phyloP scores from a whole-genome alignment of 495 filamentous ascomycete genomes.

The Xylona heveae region DNA sequence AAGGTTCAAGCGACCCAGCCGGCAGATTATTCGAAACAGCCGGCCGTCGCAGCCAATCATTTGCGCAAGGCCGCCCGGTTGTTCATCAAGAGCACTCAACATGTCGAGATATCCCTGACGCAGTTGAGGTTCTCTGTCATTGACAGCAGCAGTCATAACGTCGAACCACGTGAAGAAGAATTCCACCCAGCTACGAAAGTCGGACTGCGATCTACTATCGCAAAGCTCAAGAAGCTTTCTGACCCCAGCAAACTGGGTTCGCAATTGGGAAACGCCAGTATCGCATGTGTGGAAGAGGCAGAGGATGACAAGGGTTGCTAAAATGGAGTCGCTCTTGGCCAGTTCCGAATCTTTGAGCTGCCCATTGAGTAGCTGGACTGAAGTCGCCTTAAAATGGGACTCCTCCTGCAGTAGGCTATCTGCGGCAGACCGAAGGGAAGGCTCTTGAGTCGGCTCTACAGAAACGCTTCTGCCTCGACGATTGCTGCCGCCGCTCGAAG shows the following conservation, averaged over 20 bases:
- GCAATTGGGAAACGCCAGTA: slow-evolving; percentile 76
- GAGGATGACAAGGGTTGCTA: slow-evolving; percentile 71
- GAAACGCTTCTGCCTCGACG: not conserved
- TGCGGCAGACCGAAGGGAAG: slow-evolving; percentile 2
- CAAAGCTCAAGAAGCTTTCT: slow-evolving; percentile 75
- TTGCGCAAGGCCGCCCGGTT: slow-evolving; percentile 72
- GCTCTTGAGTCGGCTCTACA: not conserved
- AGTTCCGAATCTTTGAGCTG: slow-evolving; percentile 55
- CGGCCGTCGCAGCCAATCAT: slow-evolving; percentile 69
- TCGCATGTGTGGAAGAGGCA: slow-evolving; percentile 90
- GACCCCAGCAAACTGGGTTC: slow-evolving; percentile 83
- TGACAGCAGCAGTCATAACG: slow-evolving; percentile 80
- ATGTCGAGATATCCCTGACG: slow-evolving; percentile 46
- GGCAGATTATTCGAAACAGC: slow-evolving; percentile 56
- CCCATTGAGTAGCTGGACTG: slow-evolving; percentile 64
- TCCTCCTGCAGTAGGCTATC: slow-evolving; percentile 41
- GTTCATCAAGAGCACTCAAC: slow-evolving; percentile 43
- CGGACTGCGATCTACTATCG: too few relatives aligned
- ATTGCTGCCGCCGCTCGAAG: slow-evolving; percentile 1
- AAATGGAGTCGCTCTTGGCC: slow-evolving; percentile 64
- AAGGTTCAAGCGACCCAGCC: slow-evolving; percentile 71
- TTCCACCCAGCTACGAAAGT: slow-evolving; percentile 86
- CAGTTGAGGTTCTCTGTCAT: slow-evolving; percentile 80
- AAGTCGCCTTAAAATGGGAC: slow-evolving; percentile 55
- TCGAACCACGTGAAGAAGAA: slow-evolving; percentile 94